Evolutionary conservation across 495 filamentous ascomycete genomes (phyloP), one percentile per base, ranked within the genome.

Genomic region (Coniosporium apollinis): DNA sequence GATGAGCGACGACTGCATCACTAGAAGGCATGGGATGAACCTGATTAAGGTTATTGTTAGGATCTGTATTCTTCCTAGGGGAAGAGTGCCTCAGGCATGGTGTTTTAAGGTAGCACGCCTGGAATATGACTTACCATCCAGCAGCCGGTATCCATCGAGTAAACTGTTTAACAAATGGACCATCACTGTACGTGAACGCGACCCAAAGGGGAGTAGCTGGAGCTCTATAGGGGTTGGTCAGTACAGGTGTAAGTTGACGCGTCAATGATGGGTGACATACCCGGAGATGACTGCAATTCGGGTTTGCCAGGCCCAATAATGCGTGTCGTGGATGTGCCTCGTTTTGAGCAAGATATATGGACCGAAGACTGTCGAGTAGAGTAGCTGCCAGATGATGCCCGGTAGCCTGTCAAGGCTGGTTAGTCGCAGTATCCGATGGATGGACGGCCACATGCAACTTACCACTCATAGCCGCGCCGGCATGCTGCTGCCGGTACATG

Each of bases 281-380:
- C 50, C 48, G 8, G 50, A 48, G 30, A 51, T 28, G 19, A 57
- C 42, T 3, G 47, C 42, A 15, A 57, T 33, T 18, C 43, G 37
- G 13, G 48, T 55, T 36, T 55, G 52, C 43, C 49, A 45, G 1
- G 44, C 49, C 54, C 54, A 57, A 25, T 45, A 49, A 33, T 55
- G 54, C n/a, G 44, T 43, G 33, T 57, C 54, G 13, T 50, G 39
- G 38, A 57, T 46, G 20, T 47, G 20, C 5, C 50, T 41, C 16
- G 51, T 55, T 35, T 48, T 47, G 47, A 43, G 48, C 3, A 57
- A 38, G n/a, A 57, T 36, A 31, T 41, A 53, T 30, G 54, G 54
- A 15, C 54, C 54, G 26, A 51, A 50, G 18, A 49, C 18, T 3
- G 37, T 35, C 1, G 54, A 40, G 50, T 50, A 57, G 25, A 55